Percentiles rank a stretch among this genome's conserved stretches.
These are phyloP conservation scores for Coprinellus micaceus DNA, from an alignment of 768 basidiomycete genomes.

Conservation along the genomic window DNA sequence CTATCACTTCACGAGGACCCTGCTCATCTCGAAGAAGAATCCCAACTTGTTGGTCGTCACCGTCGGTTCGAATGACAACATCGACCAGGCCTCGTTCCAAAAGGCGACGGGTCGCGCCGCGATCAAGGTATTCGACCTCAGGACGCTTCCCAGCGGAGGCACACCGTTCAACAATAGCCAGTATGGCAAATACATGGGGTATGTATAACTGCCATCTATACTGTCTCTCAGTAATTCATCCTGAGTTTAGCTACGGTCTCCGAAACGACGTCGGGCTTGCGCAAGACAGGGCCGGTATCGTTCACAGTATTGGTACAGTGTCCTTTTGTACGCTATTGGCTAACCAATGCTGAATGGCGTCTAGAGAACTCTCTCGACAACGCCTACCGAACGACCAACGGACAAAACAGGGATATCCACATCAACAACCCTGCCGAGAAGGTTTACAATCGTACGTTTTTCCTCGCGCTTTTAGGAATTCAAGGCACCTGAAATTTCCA, in stretches of 20 bases:
- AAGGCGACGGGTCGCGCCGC: slow-evolving; percentile 6
- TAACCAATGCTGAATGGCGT: not conserved
- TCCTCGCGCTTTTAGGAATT: not conserved
- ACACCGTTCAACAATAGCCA: slow-evolving; percentile 8
- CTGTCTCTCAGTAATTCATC: no score
- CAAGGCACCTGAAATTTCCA: not conserved
- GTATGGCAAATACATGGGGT: slow-evolving; percentile 7
- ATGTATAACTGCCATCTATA: no score
- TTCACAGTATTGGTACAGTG: slow-evolving; percentile 6
- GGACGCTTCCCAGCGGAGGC: slow-evolving; percentile 11
- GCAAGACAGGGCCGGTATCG: slow-evolving; percentile 11
- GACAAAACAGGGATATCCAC: slow-evolving; percentile 10
- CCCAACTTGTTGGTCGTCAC: slow-evolving; percentile 12
- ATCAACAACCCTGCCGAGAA: slow-evolving; percentile 16
- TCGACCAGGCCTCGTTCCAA: slow-evolving; percentile 11
- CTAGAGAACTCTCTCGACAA: slow-evolving; percentile 15
- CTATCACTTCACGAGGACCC: slow-evolving; percentile 14
- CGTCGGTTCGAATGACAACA: slow-evolving; percentile 13
- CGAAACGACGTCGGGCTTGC: slow-evolving; percentile 14
- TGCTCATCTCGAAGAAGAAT: slow-evolving; percentile 13
- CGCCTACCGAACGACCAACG: slow-evolving; percentile 7
- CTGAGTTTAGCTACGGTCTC: slow-evolving; percentile 12
- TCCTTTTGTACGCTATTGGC: not conserved
- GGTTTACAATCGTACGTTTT: slow-evolving; percentile 9
- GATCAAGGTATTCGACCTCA: slow-evolving; percentile 14